Conservation (phyloP, 148 eudicot species). For the Spergularia marina region DNA sequence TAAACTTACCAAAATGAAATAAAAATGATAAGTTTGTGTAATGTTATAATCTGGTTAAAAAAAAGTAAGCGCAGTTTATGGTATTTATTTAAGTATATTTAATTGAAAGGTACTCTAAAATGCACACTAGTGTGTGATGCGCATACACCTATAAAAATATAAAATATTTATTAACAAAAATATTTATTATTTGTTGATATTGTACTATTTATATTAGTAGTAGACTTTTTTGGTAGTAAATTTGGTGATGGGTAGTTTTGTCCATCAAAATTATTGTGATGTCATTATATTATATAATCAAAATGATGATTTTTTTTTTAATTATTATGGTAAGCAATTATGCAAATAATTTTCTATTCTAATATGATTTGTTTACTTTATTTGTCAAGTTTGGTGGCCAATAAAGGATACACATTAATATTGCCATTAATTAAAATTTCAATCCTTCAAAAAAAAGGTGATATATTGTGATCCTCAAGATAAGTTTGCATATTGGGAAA, state of each 20-base stretch:
- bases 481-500: too few species aligned
- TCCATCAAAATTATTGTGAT: slow-evolving; percentile 34
- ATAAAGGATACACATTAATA: slow-evolving; percentile 22
- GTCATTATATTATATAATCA: slow-evolving; percentile 21
- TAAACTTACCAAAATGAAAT: slow-evolving; percentile 42
- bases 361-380: slow-evolving; percentile 22
- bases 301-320: not conserved
- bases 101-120: slow-evolving; percentile 38
- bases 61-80: slow-evolving; percentile 47
- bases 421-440: slow-evolving; percentile 1
- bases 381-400: slow-evolving; percentile 35
- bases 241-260: slow-evolving; percentile 55
- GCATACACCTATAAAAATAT: slow-evolving; percentile 25
- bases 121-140: slow-evolving; percentile 45
- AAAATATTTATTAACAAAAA: not conserved
- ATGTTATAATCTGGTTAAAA: slow-evolving; percentile 43
- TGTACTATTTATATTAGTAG: not conserved
- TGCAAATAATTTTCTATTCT: slow-evolving; percentile 8
- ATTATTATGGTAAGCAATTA: not conserved
- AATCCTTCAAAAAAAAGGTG: not conserved
- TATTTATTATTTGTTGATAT: not conserved
- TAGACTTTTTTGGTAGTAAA: slow-evolving; percentile 34
- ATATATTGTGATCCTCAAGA: too few species aligned
- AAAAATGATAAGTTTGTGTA: slow-evolving; percentile 44
- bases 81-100: slow-evolving; percentile 30